Conservation (phyloP, 441 rosid species). For the Adansonia gregorii region DNA sequence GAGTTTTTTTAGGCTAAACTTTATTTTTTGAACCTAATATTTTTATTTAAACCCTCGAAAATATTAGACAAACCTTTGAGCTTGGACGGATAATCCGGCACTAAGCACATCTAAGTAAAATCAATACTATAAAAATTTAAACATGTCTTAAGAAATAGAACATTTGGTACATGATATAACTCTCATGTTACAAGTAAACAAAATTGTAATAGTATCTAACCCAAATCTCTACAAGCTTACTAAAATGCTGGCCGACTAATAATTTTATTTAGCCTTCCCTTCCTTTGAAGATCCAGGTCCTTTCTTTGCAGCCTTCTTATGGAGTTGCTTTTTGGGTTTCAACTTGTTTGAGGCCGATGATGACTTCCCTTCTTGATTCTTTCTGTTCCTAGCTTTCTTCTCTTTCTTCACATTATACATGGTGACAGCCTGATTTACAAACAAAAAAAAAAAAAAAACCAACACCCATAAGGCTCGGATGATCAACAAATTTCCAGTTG, state of each 20-base stretch:
- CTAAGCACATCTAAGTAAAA: background rate
- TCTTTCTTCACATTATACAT: constrained; percentile 84
- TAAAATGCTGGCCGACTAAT: background rate
- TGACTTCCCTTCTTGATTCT: constrained; percentile 38
- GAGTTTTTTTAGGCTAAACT: too few relatives aligned
- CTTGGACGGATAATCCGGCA: background rate
- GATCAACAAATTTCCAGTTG: constrained; percentile 22
- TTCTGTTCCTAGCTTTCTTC: constrained; percentile 41
- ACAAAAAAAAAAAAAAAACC: background rate
- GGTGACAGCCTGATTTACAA: constrained; percentile 60
- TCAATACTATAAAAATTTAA: background rate
- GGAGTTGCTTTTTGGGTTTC: constrained; percentile 59
- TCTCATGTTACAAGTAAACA: background rate
- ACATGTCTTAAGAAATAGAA: constrained; percentile 1
- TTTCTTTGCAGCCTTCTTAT: constrained; percentile 54
- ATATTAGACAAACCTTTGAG: background rate
- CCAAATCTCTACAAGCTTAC: constrained; percentile 27
- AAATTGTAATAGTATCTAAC: background rate
- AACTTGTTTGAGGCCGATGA: constrained; percentile 61
- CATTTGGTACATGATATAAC: background rate
- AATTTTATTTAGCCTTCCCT: constrained; percentile 44
- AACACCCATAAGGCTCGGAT: constrained; percentile 2
- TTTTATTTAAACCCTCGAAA: background rate
- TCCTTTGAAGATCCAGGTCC: constrained; percentile 41
- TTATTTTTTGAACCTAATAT: too few relatives aligned